Conservation (phyloP, 352 stramenopile species). For the Globisporangium canariense region DNA sequence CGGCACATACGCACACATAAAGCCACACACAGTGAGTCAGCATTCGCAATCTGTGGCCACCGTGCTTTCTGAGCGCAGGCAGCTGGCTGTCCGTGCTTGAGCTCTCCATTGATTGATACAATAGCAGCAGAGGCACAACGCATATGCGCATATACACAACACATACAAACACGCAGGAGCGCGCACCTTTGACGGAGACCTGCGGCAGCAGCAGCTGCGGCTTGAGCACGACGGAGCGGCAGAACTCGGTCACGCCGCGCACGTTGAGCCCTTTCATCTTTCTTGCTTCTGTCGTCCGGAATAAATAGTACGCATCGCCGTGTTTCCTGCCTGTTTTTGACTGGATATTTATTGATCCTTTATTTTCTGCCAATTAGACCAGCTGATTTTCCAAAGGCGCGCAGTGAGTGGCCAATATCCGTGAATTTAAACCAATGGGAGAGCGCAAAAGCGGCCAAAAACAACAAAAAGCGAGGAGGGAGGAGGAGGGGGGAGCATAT, state of each 20-base stretch:
- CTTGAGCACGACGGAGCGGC: conserved; percentile 60
- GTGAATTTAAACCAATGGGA: conserved; percentile 4
- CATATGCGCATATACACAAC: not conserved
- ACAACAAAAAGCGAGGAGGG: not conserved
- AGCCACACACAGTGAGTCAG: not conserved
- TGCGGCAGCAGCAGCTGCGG: conserved; percentile 79
- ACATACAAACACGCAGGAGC: not conserved
- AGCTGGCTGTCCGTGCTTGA: not conserved
- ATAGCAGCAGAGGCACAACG: not conserved
- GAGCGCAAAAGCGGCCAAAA: not conserved
- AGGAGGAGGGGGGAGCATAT: conserved; percentile 1
- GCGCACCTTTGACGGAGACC: conserved; percentile 69
- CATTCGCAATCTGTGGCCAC: not conserved
- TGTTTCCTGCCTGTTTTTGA: conserved; percentile 2
- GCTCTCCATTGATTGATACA: not conserved
- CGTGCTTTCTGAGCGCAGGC: not conserved
- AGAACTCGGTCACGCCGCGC: conserved; percentile 77
- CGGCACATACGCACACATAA: not conserved
- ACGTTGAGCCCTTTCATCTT: conserved; percentile 75
- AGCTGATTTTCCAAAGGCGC: not conserved
- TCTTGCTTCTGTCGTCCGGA: not conserved
- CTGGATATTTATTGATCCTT: conserved; percentile 10
- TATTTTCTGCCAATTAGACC: conserved; percentile 8
- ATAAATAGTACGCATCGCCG: conserved; percentile 1
- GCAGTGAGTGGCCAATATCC: not conserved